phyloP scores from a whole-genome alignment of 495 filamentous ascomycete genomes.

The Penicillium cataractarum region DNA sequence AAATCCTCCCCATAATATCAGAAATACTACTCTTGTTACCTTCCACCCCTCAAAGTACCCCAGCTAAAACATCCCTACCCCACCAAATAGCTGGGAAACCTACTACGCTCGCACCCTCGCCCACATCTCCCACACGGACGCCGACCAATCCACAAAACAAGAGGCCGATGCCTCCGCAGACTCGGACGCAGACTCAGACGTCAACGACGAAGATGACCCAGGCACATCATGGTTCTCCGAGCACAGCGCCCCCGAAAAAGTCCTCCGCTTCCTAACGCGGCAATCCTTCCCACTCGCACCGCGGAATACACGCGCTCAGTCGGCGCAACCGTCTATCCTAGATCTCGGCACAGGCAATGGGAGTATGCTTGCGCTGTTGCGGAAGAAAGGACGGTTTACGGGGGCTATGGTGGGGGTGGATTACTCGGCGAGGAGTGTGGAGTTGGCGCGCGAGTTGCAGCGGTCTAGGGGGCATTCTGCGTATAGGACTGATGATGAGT shows the following conservation, averaged over 20 bases:
- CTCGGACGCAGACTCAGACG: slow-evolving; percentile 20
- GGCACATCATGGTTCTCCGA: slow-evolving; percentile 59
- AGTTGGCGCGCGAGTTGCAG: slow-evolving; percentile 64
- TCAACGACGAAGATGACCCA: slow-evolving; percentile 50
- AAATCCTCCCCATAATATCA: neutral
- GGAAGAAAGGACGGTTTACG: slow-evolving; percentile 57
- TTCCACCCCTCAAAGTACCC: neutral
- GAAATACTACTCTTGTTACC: neutral
- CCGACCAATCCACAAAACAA: slow-evolving; percentile 6
- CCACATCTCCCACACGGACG: slow-evolving; percentile 34
- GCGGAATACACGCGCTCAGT: slow-evolving; percentile 26
- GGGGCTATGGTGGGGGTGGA: slow-evolving; percentile 83
- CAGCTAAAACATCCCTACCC: slow-evolving; percentile 11
- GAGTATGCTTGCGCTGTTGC: slow-evolving; percentile 76
- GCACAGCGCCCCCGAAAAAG: slow-evolving; percentile 53
- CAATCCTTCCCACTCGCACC: slow-evolving; percentile 42
- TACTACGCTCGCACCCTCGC: slow-evolving; percentile 50
- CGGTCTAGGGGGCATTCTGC: slow-evolving; percentile 41
- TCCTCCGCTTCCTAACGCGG: slow-evolving; percentile 46
- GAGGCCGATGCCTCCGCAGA: slow-evolving; percentile 13
- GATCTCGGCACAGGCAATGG: slow-evolving; percentile 92
- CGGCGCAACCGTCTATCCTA: slow-evolving; percentile 55
- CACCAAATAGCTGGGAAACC: slow-evolving; percentile 45
- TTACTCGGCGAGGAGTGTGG: slow-evolving; percentile 74
- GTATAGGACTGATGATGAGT: slow-evolving; percentile 41